phyloP scores from a whole-genome alignment of 352 stramenopile species.

The Globisporangium acanthophoron region DNA sequence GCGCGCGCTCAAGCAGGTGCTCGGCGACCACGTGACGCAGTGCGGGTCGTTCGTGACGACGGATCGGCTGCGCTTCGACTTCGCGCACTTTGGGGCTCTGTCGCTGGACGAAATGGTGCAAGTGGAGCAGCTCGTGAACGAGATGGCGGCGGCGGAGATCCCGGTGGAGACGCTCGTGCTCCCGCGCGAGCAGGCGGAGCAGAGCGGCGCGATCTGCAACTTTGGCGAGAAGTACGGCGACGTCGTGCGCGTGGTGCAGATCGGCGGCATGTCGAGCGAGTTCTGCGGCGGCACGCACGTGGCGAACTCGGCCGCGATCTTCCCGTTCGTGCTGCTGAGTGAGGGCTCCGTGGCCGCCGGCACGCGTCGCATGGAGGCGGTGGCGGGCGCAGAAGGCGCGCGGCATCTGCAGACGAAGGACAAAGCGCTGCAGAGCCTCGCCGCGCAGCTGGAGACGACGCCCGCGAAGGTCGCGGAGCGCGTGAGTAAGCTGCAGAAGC shows the following conservation, averaged over 20 bases:
- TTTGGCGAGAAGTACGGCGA: conserved; percentile 86
- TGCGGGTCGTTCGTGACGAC: conserved; percentile 55
- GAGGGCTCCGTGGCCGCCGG: conserved; percentile 75
- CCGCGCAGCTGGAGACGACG: conserved; percentile 53
- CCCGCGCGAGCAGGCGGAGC: conserved; percentile 40
- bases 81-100: conserved; percentile 70
- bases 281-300: conserved; percentile 82
- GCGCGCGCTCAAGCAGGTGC: conserved; percentile 49
- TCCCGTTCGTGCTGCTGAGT: conserved; percentile 71
- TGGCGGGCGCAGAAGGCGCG: conserved; percentile 44
- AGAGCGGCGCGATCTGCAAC: conserved; percentile 65
- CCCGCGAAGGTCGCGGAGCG: conserved; percentile 55
- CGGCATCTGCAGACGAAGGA: conserved; percentile 61
- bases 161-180: conserved; percentile 38
- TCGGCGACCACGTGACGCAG: conserved; percentile 73
- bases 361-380: conserved; percentile 67
- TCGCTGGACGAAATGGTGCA: conserved; percentile 50
- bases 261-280: conserved; percentile 52
- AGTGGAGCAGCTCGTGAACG: conserved; percentile 57
- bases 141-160: conserved; percentile 34
- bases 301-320: conserved; percentile 33
- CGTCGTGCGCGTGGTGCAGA: conserved; percentile 62
- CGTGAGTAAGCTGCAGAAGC: conserved; percentile 65
- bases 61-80: conserved; percentile 76
- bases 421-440: conserved; percentile 34